Percentiles rank a stretch among this genome's conserved stretches.
phyloP scores from a whole-genome alignment of 345 rosid species.

The Nephelium lappaceum region DNA sequence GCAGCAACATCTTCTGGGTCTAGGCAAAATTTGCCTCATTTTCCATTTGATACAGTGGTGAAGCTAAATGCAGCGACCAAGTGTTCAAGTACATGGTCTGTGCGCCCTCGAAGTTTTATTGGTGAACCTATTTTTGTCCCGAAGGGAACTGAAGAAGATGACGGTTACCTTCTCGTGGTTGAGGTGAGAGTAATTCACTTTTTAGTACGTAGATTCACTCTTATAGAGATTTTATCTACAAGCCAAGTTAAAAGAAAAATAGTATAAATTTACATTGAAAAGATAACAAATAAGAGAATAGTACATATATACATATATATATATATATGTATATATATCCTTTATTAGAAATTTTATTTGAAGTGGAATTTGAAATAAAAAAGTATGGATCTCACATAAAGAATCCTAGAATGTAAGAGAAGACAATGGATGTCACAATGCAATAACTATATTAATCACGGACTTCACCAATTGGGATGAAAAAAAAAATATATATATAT shows the following conservation, averaged over 20 bases:
- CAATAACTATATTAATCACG: not conserved
- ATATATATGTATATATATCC: too few species aligned
- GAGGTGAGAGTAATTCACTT: constrained; percentile 50
- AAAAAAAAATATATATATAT: too few species aligned
- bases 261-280: not conserved
- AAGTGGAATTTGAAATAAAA: too few species aligned
- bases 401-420: too few species aligned
- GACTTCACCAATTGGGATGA: too few species aligned
- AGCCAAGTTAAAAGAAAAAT: too few species aligned
- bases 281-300: not conserved
- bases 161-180: constrained; percentile 80
- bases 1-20: constrained; percentile 72
- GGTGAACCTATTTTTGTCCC: constrained; percentile 90
- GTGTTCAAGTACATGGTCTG: constrained; percentile 55
- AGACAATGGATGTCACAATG: too few species aligned
- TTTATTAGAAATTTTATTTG: too few species aligned
- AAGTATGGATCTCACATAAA: too few species aligned
- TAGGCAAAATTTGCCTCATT: constrained; percentile 66
- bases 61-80: constrained; percentile 50
- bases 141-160: constrained; percentile 56
- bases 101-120: constrained; percentile 61
- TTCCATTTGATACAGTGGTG: constrained; percentile 82
- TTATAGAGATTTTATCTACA: too few species aligned
- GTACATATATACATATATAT: too few species aligned
- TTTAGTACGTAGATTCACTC: too few species aligned